A percentile compares a stretch with the other conserved stretches of the same genome.
These are phyloP conservation scores for Russula olivacea DNA, from an alignment of 768 basidiomycete genomes.

Conservation along the genomic window DNA sequence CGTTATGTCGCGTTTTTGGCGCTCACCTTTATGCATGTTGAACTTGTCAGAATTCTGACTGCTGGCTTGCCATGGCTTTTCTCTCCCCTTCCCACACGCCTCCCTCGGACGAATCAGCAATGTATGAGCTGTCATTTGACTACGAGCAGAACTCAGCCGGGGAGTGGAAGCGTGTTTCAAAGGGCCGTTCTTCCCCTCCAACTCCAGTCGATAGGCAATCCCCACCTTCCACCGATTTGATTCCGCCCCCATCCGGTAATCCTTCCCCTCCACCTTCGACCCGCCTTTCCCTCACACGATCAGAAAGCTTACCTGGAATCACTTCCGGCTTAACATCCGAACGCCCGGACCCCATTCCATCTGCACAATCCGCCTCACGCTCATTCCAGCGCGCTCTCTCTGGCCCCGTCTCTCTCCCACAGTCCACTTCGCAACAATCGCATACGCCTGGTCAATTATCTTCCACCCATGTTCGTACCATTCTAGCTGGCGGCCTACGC, in stretches of 20 bases:
- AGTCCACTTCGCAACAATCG: conserved; percentile 32
- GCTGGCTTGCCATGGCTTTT: neutral
- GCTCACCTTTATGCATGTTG: conserved; percentile 4
- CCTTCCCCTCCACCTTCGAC: conserved; percentile 32
- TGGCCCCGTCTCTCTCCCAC: conserved; percentile 38
- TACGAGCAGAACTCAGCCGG: conserved; percentile 53
- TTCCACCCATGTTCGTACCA: conserved; percentile 25
- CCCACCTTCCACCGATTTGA: conserved; percentile 20
- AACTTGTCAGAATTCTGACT: conserved; percentile 3
- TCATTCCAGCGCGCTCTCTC: conserved; percentile 66
- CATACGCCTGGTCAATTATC: conserved; percentile 27
- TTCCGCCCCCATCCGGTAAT: conserved; percentile 31
- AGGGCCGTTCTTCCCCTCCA: conserved; percentile 43
- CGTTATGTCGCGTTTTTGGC: conserved; percentile 5
- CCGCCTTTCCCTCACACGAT: conserved; percentile 54
- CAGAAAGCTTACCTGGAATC: conserved; percentile 56
- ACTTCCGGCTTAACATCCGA: conserved; percentile 30
- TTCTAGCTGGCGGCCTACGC: conserved; percentile 31
- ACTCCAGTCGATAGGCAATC: conserved; percentile 36
- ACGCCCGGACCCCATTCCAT: conserved; percentile 30
- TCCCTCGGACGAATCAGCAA: conserved; percentile 52
- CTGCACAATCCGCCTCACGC: conserved; percentile 35
- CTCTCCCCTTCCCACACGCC: conserved; percentile 25
- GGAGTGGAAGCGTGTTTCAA: conserved; percentile 51
- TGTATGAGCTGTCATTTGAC: conserved; percentile 63